These are phyloP conservation scores for Xylaria sp. DNA, from an alignment of 2,329 filamentous ascomycete species.

Conservation along the genomic window DNA sequence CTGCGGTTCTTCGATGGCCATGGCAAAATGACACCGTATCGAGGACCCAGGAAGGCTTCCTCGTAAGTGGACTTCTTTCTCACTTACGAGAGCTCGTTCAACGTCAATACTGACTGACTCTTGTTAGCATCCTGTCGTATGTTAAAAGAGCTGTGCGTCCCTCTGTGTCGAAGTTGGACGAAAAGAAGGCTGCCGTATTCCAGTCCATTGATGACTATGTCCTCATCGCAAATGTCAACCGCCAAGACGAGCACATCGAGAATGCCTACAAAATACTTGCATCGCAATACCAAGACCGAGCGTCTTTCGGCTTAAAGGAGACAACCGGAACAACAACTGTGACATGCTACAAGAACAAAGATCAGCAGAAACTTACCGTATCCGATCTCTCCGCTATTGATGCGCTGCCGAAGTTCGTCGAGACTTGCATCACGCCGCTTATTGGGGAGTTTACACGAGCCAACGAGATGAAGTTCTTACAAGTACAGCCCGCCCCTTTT, in stretches of 20 bases:
- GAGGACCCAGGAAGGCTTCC: conserved; percentile 45
- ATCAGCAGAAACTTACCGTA: conserved; percentile 40
- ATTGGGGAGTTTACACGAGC: conserved; percentile 49
- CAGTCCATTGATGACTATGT: conserved; percentile 44
- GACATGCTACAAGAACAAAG: conserved; percentile 46
- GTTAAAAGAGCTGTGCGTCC: conserved; percentile 33
- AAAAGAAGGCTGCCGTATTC: conserved; percentile 36
- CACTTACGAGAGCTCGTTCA: conserved; percentile 25
- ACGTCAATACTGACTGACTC: background rate
- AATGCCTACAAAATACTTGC: conserved; percentile 41
- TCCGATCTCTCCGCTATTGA: conserved; percentile 38
- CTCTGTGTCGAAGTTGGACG: conserved; percentile 27
- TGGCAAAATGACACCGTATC: conserved; percentile 42
- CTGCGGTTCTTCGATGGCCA: conserved; percentile 46
- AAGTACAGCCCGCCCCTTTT: conserved; percentile 32
- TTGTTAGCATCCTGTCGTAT: conserved; percentile 38
- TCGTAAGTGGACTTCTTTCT: conserved; percentile 36
- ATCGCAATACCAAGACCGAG: conserved; percentile 42
- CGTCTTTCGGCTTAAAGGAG: conserved; percentile 44
- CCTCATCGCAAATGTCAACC: conserved; percentile 44
- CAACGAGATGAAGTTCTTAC: conserved; percentile 47
- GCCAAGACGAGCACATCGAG: conserved; percentile 34
- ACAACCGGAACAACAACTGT: conserved; percentile 24
- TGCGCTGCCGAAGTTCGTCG: conserved; percentile 43
- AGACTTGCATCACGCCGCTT: conserved; percentile 42